phyloP scores from a whole-genome alignment of 768 basidiomycete species.

The Saitozyma podzolica region DNA sequence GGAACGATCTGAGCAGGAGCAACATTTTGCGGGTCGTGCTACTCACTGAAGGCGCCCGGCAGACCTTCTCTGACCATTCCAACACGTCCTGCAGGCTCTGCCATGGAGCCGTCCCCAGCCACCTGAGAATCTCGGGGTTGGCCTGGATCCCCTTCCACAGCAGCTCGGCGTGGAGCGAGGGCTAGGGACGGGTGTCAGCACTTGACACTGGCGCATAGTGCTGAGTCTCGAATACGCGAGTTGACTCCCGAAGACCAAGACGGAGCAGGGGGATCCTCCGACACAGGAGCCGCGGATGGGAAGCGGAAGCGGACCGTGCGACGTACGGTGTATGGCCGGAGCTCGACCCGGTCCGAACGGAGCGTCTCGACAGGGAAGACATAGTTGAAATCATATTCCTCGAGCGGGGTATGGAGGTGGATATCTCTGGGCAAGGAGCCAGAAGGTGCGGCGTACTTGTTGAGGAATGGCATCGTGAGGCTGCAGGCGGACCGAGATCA shows the following conservation, averaged over 20 bases:
- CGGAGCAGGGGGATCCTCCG: too few relatives aligned
- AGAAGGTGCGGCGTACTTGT: background rate
- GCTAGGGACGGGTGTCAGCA: constrained; percentile 8
- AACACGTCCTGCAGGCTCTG: constrained; percentile 20
- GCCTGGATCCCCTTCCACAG: constrained; percentile 17
- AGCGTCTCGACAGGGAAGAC: constrained; percentile 35
- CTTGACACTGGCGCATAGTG: background rate
- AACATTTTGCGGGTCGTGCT: background rate
- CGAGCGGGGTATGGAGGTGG: constrained; percentile 27
- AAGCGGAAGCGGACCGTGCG: too few relatives aligned
- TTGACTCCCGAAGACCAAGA: too few relatives aligned
- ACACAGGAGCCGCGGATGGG: too few relatives aligned
- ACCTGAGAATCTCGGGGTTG: constrained; percentile 23
- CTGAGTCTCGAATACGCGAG: background rate
- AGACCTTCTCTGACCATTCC: constrained; percentile 24
- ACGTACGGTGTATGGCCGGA: constrained; percentile 41
- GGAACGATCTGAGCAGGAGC: background rate
- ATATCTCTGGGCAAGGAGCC: constrained; percentile 5
- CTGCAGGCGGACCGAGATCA: too few relatives aligned
- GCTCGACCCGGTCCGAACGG: constrained; percentile 33
- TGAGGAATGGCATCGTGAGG: background rate
- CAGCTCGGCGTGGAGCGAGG: constrained; percentile 26
- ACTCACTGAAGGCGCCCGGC: constrained; percentile 16
- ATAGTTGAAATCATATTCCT: constrained; percentile 46
- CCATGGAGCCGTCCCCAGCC: constrained; percentile 13